These are phyloP conservation scores for Ustanciosporium gigantosporum DNA, from an alignment of 1,284 basidiomycete genomes.

Conservation along the genomic window DNA sequence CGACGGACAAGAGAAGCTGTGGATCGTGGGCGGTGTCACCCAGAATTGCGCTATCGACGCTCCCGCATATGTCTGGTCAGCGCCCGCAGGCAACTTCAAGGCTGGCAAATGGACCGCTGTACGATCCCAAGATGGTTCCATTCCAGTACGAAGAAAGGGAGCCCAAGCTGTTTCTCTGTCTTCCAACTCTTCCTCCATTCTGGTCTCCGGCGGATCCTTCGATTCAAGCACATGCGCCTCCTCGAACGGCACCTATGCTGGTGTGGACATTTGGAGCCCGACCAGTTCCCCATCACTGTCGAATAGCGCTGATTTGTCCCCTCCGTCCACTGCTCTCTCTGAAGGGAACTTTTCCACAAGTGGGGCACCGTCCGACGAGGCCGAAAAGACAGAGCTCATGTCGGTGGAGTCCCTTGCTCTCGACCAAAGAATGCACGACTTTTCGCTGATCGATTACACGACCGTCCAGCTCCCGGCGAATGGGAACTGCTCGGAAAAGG, in stretches of 20 bases:
- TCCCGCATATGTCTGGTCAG: conserved; percentile 32
- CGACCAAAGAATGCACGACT: conserved; percentile 21
- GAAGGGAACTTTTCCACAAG: neutral
- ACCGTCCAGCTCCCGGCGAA: conserved; percentile 27
- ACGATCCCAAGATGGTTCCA: conserved; percentile 6
- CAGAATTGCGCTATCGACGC: conserved; percentile 41
- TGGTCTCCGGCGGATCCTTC: conserved; percentile 23
- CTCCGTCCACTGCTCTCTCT: neutral
- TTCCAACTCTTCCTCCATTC: conserved; percentile 7
- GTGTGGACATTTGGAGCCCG: conserved; percentile 24
- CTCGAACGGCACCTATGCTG: conserved; percentile 14
- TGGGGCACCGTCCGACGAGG: conserved; percentile 1
- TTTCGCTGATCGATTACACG: conserved; percentile 54
- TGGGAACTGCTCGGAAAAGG: conserved; percentile 9
- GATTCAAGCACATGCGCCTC: conserved; percentile 12
- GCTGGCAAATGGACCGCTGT: conserved; percentile 18
- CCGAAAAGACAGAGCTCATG: conserved; percentile 4
- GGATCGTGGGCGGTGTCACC: conserved; percentile 53
- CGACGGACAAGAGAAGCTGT: conserved; percentile 23
- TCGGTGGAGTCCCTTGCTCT: conserved; percentile 17
- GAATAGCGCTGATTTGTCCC: neutral
- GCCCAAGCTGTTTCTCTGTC: conserved; percentile 17
- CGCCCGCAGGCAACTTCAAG: conserved; percentile 13
- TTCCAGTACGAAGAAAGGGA: conserved; percentile 7
- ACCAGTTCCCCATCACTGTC: conserved; percentile 1